Percentiles rank a stretch among this genome's conserved stretches.
These are phyloP conservation scores for Hyaloscypha bicolor DNA, from an alignment of 495 filamentous ascomycete genomes.

Conservation along the genomic window DNA sequence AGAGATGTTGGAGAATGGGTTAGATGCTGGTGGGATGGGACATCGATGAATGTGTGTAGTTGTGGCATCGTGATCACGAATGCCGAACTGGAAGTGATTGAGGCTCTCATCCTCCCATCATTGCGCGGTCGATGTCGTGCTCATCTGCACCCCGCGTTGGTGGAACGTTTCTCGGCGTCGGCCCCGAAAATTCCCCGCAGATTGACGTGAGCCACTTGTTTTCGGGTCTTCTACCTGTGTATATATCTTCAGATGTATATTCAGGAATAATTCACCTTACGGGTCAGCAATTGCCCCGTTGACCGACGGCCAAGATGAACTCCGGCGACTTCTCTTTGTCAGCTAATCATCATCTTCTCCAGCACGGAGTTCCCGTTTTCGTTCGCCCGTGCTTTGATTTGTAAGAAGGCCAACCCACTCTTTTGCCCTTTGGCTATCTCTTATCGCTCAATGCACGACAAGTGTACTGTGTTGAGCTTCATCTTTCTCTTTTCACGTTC, in stretches of 20 bases:
- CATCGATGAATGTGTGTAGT: not conserved
- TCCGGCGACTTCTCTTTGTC: not conserved
- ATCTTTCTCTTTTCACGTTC: not conserved
- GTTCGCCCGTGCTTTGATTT: not conserved
- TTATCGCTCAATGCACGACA: conserved; percentile 12
- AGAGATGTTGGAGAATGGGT: conserved; percentile 58
- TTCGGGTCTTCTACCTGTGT: not conserved
- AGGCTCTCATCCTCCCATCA: too few relatives aligned
- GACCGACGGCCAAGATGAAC: not conserved
- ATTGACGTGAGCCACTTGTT: too few relatives aligned
- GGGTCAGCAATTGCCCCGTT: not conserved
- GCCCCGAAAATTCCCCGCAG: too few relatives aligned
- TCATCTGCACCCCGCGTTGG: too few relatives aligned
- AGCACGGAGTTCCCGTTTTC: not conserved
- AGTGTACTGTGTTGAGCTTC: conserved; percentile 9
- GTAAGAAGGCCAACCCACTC: conserved; percentile 10
- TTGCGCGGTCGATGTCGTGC: too few relatives aligned
- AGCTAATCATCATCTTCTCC: not conserved
- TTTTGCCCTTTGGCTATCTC: not conserved
- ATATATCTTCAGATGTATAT: not conserved
- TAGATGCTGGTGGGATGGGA: conserved; percentile 25
- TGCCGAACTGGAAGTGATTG: not conserved
- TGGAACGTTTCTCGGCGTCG: too few relatives aligned
- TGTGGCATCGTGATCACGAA: not conserved
- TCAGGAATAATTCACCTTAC: not conserved